Evolutionary conservation across 2,329 filamentous ascomycete genomes (phyloP).

Genomic region (Penicillium sp.): DNA sequence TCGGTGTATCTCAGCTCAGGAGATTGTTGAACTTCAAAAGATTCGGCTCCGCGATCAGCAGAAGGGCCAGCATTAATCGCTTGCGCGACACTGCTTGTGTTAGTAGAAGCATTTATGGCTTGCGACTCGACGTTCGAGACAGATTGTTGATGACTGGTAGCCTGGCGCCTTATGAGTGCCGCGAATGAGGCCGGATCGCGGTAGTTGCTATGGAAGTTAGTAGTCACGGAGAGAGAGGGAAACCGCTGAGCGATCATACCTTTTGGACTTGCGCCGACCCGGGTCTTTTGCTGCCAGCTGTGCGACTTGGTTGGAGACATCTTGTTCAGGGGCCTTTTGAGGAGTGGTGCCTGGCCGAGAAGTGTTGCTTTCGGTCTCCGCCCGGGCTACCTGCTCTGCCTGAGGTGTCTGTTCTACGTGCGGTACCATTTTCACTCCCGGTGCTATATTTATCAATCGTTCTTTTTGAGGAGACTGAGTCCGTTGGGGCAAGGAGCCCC

Average conservation of each 20-base stretch:
- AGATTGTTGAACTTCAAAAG: constrained; percentile 4
- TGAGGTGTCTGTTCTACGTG: neutral
- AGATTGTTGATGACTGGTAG: neutral
- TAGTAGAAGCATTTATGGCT: neutral
- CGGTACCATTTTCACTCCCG: neutral
- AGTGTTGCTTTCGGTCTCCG: neutral
- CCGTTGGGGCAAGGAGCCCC: neutral
- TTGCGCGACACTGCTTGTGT: neutral
- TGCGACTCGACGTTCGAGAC: neutral
- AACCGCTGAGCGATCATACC: neutral
- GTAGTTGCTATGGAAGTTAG: constrained; percentile 2
- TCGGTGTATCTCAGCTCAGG: neutral
- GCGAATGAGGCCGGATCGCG: constrained; percentile 1
- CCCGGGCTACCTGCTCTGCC: too few species aligned
- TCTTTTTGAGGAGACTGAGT: neutral
- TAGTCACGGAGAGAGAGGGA: neutral
- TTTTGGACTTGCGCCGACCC: neutral
- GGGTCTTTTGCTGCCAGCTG: neutral
- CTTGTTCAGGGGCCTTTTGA: neutral
- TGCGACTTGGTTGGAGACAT: neutral
- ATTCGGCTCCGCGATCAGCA: neutral
- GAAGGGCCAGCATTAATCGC: neutral
- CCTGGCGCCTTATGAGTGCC: constrained; percentile 3
- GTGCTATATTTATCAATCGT: neutral
- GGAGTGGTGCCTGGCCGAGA: neutral